phyloP scores from a whole-genome alignment of 1,284 basidiomycete genomes.

The Trichosporon ovoides region DNA sequence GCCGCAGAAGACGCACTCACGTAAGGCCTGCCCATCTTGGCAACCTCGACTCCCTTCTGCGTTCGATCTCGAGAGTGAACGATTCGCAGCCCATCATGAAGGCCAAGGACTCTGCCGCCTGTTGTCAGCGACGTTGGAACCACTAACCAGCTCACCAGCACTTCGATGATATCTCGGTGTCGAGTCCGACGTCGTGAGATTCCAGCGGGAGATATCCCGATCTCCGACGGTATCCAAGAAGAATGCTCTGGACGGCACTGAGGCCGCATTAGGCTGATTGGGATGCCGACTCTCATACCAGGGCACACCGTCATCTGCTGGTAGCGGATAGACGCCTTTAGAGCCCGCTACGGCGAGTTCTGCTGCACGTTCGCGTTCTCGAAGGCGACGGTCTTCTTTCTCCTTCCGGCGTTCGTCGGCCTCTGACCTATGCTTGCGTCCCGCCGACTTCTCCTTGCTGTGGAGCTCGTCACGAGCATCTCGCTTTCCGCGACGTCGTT shows the following conservation, averaged over 20 bases:
- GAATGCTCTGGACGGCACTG: conserved; percentile 16
- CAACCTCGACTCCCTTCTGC: conserved; percentile 32
- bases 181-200: conserved; percentile 14
- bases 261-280: conserved; percentile 7
- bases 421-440: conserved; percentile 4
- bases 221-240: conserved; percentile 36
- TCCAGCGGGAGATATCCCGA: conserved; percentile 27
- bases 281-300: conserved; percentile 33
- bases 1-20: neutral
- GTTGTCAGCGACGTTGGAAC: neutral
- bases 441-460: neutral
- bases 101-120: conserved; percentile 28
- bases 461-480: conserved; percentile 11
- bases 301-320: conserved; percentile 21
- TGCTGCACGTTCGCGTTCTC: conserved; percentile 10
- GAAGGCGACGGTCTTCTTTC: conserved; percentile 17
- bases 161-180: conserved; percentile 31
- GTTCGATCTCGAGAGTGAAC: conserved; percentile 27
- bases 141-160: conserved; percentile 19
- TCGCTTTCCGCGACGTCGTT: conserved; percentile 10
- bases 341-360: conserved; percentile 5
- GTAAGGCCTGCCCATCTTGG: conserved; percentile 25
- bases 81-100: conserved; percentile 26
- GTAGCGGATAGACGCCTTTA: neutral
- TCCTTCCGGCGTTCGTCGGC: conserved; percentile 13